Evolutionary conservation across 306 rosid species (phyloP).

Genomic region (Castanopsis chinensis): DNA sequence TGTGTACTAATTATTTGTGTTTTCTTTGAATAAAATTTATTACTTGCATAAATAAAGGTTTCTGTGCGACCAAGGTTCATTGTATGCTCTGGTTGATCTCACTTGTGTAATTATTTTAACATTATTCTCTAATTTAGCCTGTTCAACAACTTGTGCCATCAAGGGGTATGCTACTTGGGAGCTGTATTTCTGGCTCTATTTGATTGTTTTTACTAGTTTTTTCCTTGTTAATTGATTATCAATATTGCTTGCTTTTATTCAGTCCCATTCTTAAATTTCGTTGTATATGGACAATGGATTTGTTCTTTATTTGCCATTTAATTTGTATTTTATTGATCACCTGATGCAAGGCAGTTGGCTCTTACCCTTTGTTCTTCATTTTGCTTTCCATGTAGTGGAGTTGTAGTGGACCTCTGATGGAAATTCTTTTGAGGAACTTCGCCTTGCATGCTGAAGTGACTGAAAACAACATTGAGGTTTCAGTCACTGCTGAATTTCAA

Average conservation of each 20-base stretch:
- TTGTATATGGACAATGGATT: neutral
- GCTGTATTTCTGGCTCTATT: neutral
- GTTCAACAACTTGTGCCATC: neutral
- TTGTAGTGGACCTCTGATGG: constrained; percentile 80
- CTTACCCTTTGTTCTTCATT: neutral
- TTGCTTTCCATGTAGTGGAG: constrained; percentile 64
- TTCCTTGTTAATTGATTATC: neutral
- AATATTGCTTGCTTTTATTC: neutral
- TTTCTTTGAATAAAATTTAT: too few relatives aligned
- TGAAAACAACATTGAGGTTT: constrained; percentile 52
- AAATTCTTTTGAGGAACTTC: constrained; percentile 60
- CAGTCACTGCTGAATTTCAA: constrained; percentile 53
- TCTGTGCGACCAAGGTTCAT: neutral
- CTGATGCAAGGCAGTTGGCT: neutral
- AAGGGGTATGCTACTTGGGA: neutral
- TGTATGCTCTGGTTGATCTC: neutral
- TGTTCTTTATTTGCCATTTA: neutral
- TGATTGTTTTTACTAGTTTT: neutral
- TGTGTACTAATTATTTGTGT: too few relatives aligned
- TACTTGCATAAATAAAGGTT: too few relatives aligned
- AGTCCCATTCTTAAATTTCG: neutral
- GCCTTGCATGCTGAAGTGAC: constrained; percentile 42
- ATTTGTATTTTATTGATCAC: neutral
- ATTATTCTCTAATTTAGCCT: neutral
- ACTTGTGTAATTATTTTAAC: neutral